Base-by-base conservation (phyloP, 805 yeast genomes). In the Candida michaelii region DNA sequence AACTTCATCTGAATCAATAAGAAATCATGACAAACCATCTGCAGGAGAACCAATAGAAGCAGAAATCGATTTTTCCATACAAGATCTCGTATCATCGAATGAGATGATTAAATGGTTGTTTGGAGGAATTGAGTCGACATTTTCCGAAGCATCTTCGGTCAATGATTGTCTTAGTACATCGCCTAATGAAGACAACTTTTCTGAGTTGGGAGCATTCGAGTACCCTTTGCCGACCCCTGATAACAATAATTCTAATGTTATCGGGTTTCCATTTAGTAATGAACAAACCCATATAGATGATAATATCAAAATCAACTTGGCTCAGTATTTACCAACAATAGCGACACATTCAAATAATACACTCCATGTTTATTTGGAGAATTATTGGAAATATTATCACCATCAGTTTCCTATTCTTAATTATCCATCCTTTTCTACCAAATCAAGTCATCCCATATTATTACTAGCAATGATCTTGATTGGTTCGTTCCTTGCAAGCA, bases 371-470 rank as follows among this genome's bases (percentile, higher is more conserved):
- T 44, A 35, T 21, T 38, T 49, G 27, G 47, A 46, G 18, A 37
- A 17, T n/a, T 80, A 76, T 54, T 80, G 85, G 85, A 62, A 61
- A 32, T 65, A 67, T 15, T 79, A 76, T 51, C 82, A 80, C 51
- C 75, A 77, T 1, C 74, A 79, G 46, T 76, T 73, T 42, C 79
- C 83, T 0, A 66, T 80, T 32, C 58, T 81, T 19, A 85, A 80
- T 54, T 62, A 64, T 40, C 82, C 83, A 3, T 71, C 84, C 10
- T 81, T 80, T 47, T 63, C 63, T 30, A 71, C 82, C 2, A 55
- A 57, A 9, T 57, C 59, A 1, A 61, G 76, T 0, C 77, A 78
- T 4, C 69, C 77, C 0, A 60, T 80, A 6, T 59, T 81, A 23
- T 52, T 80, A 15, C 59, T 79, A 40, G 56, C 79, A 4, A 79